Conservation (phyloP, 1,139 yeast species). For the Spencermartinsiella ligniputridi region DNA sequence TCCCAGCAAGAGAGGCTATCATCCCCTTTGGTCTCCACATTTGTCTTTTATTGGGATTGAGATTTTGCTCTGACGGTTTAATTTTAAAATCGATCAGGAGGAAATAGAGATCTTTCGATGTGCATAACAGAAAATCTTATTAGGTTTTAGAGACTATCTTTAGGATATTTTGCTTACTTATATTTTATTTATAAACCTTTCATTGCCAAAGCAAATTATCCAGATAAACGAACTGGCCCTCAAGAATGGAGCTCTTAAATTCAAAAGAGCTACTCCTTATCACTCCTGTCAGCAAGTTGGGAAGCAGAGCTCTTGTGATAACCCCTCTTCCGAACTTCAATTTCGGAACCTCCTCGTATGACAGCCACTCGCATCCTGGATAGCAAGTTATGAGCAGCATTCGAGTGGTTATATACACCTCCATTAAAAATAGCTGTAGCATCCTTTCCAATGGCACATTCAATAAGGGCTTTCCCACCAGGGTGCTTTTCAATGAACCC, state of each 20-base stretch:
- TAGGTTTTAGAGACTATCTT: too few relatives aligned
- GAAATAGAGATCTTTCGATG: too few relatives aligned
- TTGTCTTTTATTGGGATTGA: too few relatives aligned
- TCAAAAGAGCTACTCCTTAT: conserved; percentile 50
- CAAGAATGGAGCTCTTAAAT: conserved; percentile 56
- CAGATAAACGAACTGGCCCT: too few relatives aligned
- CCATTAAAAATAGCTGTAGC: conserved; percentile 97
- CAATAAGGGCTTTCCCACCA: conserved; percentile 88
- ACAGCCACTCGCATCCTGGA: conserved; percentile 97
- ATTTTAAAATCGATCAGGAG: too few relatives aligned
- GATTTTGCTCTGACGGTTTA: too few relatives aligned
- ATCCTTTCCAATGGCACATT: conserved; percentile 89
- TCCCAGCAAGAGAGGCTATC: too few relatives aligned
- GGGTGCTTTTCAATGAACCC: conserved; percentile 89
- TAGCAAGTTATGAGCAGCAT: conserved; percentile 94
- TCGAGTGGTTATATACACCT: conserved; percentile 94
- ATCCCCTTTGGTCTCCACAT: too few relatives aligned
- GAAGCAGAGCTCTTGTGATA: conserved; percentile 52
- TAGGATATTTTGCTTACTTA: too few relatives aligned
- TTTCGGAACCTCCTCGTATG: conserved; percentile 76
- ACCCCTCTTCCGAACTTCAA: conserved; percentile 70
- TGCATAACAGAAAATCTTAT: too few relatives aligned
- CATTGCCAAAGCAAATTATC: too few relatives aligned
- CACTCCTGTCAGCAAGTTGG: conserved; percentile 46
- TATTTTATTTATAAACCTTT: too few relatives aligned